A percentile compares a stretch with the other conserved stretches of the same genome.
These are phyloP conservation scores for Cladosporium austrohemisphaericum DNA, from an alignment of 2,329 filamentous ascomycete genomes.

Conservation along the genomic window DNA sequence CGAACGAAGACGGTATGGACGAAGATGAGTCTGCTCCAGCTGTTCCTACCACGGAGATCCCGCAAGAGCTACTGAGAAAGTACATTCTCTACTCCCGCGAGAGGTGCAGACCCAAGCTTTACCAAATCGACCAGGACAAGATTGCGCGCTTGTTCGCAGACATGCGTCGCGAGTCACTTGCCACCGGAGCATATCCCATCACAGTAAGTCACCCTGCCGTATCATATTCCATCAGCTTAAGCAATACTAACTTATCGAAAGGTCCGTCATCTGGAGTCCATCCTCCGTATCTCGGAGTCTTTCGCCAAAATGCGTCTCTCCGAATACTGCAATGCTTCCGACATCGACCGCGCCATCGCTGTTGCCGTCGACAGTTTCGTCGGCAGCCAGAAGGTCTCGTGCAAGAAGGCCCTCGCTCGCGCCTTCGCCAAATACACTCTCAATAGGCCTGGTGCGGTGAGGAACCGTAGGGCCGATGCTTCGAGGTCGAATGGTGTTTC, in stretches of 20 bases:
- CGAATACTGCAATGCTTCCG: constrained; percentile 83
- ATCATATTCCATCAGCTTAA: constrained; percentile 19
- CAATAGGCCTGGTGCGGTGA: constrained; percentile 37
- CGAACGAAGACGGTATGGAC: constrained; percentile 58
- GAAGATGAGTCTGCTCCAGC: constrained; percentile 43
- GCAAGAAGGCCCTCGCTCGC: constrained; percentile 90
- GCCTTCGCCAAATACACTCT: constrained; percentile 89
- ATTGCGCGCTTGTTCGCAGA: constrained; percentile 90
- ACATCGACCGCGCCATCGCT: constrained; percentile 95
- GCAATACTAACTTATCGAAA: constrained; percentile 37
- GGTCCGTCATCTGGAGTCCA: constrained; percentile 96
- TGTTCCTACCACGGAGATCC: constrained; percentile 66
- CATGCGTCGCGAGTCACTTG: constrained; percentile 88
- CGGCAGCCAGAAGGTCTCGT: constrained; percentile 92
- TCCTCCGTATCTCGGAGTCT: constrained; percentile 88
- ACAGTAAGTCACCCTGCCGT: constrained; percentile 74
- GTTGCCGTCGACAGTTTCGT: constrained; percentile 97
- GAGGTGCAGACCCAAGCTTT: constrained; percentile 84
- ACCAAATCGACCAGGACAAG: constrained; percentile 98
- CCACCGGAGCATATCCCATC: constrained; percentile 94
- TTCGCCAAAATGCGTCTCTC: constrained; percentile 99
- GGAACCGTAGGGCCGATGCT: constrained; percentile 4
- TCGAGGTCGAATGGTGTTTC: constrained; percentile 3
- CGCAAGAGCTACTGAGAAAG: constrained; percentile 86
- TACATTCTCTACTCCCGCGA: constrained; percentile 95